Base-by-base conservation (phyloP, 78 protist species). In the Creolimax fragrantissima region DNA sequence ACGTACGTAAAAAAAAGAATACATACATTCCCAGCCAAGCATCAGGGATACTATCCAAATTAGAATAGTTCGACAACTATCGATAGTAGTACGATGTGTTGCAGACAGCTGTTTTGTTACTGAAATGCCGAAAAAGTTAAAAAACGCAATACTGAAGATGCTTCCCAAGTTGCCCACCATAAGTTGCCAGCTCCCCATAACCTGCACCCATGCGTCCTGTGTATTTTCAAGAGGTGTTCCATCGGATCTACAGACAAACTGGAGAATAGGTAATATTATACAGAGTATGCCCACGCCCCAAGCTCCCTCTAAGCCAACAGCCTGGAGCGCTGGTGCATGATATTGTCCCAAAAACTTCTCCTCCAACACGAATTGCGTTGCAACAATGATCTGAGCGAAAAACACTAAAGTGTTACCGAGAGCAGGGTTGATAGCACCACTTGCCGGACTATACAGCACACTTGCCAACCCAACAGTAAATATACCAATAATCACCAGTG, bases 391-490 rank as follows among this genome's bases (percentile, higher is more conserved):
- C 41, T 86, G 90, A 36, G 90, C 90, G 74, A 36, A 6, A 32
- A 86, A 86, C 4, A 86, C 90, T 74, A 90, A 2, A 35, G 84
- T 90, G 84, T 58, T 74, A 35, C 92, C 92, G 4, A 90, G 44
- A 17, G 86, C 35, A 0, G 92, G 92, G 2, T 74, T 45, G 17
- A 5, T 37, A 11, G 83, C 66, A 5, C 36, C 17, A 6, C 41
- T 81, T 45, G 83, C 42, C 11, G 35, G 35, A 89, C 91, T 42
- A 84, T 89, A 41, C 5, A 93, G 2, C 45, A 81, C n/a, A 11
- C 45, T 7, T 2, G 86, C 67, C n/a, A 90, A 37, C 35, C 95
- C 95, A 45, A 93, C 95, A 24, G 91, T 41, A 42, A 74, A 43
- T 11, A 91, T 35, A 3, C 95, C 95, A 44, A 66, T n/a, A 4